Evolutionary conservation across 164 flowering plant genomes (phyloP).

Genomic region (Magnolia changhungtana): DNA sequence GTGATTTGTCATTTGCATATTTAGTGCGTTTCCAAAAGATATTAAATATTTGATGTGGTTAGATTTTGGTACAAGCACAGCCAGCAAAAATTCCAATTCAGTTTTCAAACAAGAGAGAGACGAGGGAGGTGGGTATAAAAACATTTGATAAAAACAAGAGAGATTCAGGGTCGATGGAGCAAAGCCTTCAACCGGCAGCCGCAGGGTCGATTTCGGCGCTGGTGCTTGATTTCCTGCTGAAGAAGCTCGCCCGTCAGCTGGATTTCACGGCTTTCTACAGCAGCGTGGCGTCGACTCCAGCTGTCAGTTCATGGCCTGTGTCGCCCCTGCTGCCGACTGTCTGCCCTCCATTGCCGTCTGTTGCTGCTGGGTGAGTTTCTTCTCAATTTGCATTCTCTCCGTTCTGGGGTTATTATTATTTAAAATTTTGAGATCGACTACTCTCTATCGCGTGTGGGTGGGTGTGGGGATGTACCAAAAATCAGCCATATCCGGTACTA

Average conservation of each 20-base stretch:
- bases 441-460: background rate
- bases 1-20: no score
- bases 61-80: background rate
- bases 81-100: constrained; percentile 52
- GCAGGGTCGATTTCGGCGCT: background rate
- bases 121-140: constrained; percentile 19
- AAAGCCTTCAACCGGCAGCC: constrained; percentile 33
- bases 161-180: constrained; percentile 38
- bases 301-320: constrained; percentile 7
- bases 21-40: no score
- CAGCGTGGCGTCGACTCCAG: constrained; percentile 18
- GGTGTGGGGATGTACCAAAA: no score
- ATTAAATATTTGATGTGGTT: no score
- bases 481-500: no score
- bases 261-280: constrained; percentile 56
- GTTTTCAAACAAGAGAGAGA: constrained; percentile 63
- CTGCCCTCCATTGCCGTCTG: constrained; percentile 26
- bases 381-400: background rate
- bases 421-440: background rate
- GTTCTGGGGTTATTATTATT: no score
- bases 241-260: constrained; percentile 72
- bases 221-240: constrained; percentile 37
- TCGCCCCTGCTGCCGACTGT: constrained; percentile 21
- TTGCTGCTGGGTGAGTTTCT: constrained; percentile 11
- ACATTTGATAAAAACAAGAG: no score